Conservation (phyloP, 2,329 filamentous ascomycete genomes). For the Cercospora canescens region DNA sequence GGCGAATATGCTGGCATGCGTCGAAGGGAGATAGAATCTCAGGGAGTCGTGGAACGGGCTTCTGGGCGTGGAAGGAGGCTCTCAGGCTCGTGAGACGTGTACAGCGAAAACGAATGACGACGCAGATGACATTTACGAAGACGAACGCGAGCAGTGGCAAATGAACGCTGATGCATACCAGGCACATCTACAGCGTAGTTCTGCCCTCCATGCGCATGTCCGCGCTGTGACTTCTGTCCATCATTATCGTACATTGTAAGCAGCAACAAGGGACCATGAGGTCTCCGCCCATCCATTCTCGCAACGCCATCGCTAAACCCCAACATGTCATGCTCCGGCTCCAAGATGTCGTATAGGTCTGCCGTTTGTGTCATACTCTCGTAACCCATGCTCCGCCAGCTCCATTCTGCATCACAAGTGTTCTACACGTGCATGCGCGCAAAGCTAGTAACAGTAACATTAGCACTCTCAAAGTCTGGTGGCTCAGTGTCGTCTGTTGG, state of each 20-base stretch:
- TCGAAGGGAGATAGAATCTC: no score
- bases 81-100: no score
- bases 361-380: conserved; percentile 26
- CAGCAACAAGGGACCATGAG: conserved; percentile 16
- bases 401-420: conserved; percentile 32
- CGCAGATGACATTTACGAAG: background rate
- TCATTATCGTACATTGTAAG: conserved; percentile 20
- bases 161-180: background rate
- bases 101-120: background rate
- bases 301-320: conserved; percentile 22
- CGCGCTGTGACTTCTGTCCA: background rate
- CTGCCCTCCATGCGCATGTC: background rate
- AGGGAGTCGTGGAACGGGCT: no score
- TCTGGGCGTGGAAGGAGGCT: no score
- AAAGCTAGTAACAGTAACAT: conserved; percentile 37
- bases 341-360: conserved; percentile 16
- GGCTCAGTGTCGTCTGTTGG: conserved; percentile 18
- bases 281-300: conserved; percentile 6
- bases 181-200: conserved; percentile 1
- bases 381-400: conserved; percentile 35
- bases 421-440: conserved; percentile 39
- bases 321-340: conserved; percentile 12
- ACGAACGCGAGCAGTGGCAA: background rate
- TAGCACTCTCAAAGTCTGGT: conserved; percentile 30
- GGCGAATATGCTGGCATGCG: no score